phyloP scores from a whole-genome alignment of 768 basidiomycete species.

The Rhodosporidiobolus sp. region DNA sequence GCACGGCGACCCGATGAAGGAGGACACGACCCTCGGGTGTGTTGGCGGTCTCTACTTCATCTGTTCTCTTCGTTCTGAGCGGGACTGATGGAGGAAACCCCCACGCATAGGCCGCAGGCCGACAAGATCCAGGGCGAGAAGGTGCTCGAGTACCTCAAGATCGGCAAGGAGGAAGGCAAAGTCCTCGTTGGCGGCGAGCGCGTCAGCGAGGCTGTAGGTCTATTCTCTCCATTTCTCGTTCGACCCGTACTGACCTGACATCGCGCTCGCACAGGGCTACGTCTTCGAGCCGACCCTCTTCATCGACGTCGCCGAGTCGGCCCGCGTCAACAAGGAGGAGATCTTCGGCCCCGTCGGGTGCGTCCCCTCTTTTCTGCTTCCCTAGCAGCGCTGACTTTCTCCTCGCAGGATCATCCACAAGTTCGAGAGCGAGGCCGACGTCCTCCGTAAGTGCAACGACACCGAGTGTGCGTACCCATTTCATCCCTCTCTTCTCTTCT shows the following conservation, averaged over 20 bases:
- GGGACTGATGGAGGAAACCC: slow-evolving; percentile 21
- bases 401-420: slow-evolving; percentile 58
- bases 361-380: not conserved
- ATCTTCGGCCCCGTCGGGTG: slow-evolving; percentile 53
- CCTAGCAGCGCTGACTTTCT: not conserved
- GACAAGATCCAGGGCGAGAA: slow-evolving; percentile 62
- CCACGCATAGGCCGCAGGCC: slow-evolving; percentile 72
- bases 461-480: slow-evolving; percentile 49
- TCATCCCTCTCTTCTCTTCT: not conserved
- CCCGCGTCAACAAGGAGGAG: slow-evolving; percentile 63
- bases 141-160: slow-evolving; percentile 63
- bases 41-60: not conserved
- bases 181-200: slow-evolving; percentile 57
- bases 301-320: slow-evolving; percentile 61
- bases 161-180: slow-evolving; percentile 62
- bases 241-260: not conserved
- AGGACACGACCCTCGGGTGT: slow-evolving; percentile 10
- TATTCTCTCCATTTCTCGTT: not conserved
- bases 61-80: no score
- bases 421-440: slow-evolving; percentile 58
- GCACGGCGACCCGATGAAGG: slow-evolving; percentile 44
- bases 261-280: slow-evolving; percentile 53
- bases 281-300: slow-evolving; percentile 75
- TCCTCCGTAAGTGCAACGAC: slow-evolving; percentile 65
- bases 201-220: slow-evolving; percentile 52